A percentile compares a stretch with the other conserved stretches of the same genome.
phyloP scores from a whole-genome alignment of 2,329 filamentous ascomycete species.

The Nectriaceae sp. region DNA sequence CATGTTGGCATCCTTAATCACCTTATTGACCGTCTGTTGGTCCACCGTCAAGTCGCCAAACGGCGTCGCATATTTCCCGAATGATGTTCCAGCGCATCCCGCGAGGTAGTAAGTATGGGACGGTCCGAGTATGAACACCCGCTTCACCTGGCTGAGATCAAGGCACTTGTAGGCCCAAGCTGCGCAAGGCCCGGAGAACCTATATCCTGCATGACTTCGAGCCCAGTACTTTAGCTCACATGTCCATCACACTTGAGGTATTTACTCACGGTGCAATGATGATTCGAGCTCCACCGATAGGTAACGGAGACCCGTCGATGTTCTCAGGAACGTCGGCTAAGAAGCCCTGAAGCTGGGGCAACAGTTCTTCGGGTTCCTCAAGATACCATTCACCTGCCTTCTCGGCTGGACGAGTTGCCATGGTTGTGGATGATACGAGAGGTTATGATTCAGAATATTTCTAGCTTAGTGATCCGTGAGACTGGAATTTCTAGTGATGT shows the following conservation, averaged over 20 bases:
- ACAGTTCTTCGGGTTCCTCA: constrained; percentile 59
- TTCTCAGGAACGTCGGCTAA: constrained; percentile 69
- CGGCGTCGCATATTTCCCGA: constrained; percentile 71
- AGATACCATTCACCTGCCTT: constrained; percentile 93
- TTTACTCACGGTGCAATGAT: constrained; percentile 87
- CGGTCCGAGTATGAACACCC: constrained; percentile 88
- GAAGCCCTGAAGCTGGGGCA: constrained; percentile 71
- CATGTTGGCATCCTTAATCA: constrained; percentile 42
- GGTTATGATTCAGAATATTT: no score
- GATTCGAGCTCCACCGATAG: constrained; percentile 73
- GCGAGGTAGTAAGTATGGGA: constrained; percentile 85
- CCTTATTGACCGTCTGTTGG: constrained; percentile 49
- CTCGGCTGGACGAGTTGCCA: constrained; percentile 52
- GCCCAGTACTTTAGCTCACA: not conserved
- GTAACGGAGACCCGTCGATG: constrained; percentile 61
- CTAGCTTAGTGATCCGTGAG: no score
- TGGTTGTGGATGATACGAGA: constrained; percentile 9
- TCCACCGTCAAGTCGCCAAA: constrained; percentile 73
- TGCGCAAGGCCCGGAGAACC: constrained; percentile 87
- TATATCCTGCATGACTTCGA: constrained; percentile 85
- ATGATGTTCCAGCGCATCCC: constrained; percentile 75
- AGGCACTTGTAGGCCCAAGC: constrained; percentile 93
- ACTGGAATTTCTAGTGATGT: no score
- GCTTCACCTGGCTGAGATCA: constrained; percentile 79
- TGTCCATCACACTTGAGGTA: fast-evolving